A percentile compares a stretch with the other conserved stretches of the same genome.
Evolutionary conservation across 176 grass and related monocot species (phyloP).

Genomic region (Avena insularis): DNA sequence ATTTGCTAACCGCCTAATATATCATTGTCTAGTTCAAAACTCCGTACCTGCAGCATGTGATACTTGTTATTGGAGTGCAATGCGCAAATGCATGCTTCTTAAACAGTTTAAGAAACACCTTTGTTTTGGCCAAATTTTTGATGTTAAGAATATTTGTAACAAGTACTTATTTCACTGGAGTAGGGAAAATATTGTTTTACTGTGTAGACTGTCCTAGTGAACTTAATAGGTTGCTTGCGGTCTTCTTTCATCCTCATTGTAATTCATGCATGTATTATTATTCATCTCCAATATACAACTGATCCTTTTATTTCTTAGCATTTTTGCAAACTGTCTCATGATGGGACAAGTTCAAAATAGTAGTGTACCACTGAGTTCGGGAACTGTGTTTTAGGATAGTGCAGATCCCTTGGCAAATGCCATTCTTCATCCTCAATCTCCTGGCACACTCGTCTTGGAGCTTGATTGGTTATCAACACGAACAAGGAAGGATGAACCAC

Average conservation of each 20-base stretch:
- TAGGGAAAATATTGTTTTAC: conserved; percentile 9
- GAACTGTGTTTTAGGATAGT: conserved; percentile 82
- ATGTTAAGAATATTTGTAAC: conserved; percentile 26
- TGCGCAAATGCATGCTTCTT: not conserved
- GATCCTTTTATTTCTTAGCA: conserved; percentile 40
- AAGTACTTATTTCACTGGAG: conserved; percentile 27
- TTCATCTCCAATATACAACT: conserved; percentile 36
- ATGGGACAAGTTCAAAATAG: conserved; percentile 36
- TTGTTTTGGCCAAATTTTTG: conserved; percentile 9
- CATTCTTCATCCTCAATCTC: conserved; percentile 94
- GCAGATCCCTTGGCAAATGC: conserved; percentile 97
- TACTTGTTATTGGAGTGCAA: not conserved
- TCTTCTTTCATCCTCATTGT: conserved; percentile 32
- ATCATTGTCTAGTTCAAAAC: conserved; percentile 19
- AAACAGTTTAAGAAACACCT: not conserved
- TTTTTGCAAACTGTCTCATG: conserved; percentile 35
- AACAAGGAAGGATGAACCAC: conserved; percentile 86
- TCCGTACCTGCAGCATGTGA: not conserved
- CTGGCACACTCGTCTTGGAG: conserved; percentile 97
- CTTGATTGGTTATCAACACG: conserved; percentile 96
- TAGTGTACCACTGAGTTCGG: conserved; percentile 44
- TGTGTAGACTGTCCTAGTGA: conserved; percentile 29
- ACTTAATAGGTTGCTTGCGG: not conserved
- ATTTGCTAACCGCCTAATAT: not conserved
- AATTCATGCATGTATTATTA: conserved; percentile 30